Percentiles rank a stretch among this genome's conserved stretches.
These are phyloP conservation scores for Bauhinia variegata DNA, from an alignment of 306 rosid species.

Conservation along the genomic window DNA sequence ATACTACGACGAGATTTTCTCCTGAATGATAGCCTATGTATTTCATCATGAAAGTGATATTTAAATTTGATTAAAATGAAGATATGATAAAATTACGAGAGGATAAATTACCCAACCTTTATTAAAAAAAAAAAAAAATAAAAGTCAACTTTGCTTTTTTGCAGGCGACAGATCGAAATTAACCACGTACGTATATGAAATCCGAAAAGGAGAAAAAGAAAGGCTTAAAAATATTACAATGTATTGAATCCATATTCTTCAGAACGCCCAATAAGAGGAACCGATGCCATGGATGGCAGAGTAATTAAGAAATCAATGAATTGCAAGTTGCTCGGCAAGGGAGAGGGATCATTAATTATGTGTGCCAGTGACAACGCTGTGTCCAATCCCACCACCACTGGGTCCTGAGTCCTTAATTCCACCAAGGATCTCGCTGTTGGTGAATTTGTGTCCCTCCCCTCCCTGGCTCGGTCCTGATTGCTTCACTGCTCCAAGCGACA, in stretches of 20 bases:
- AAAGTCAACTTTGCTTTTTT: no score
- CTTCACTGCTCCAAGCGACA: conserved; percentile 52
- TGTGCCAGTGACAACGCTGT: neutral
- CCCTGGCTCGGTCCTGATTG: conserved; percentile 38
- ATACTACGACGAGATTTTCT: neutral
- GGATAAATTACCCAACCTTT: no score
- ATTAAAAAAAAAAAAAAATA: no score
- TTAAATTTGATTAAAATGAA: no score
- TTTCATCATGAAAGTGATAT: no score
- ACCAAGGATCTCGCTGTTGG: conserved; percentile 26
- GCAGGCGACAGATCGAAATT: neutral
- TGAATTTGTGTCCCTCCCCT: conserved; percentile 47
- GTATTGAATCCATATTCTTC: no score
- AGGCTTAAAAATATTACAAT: neutral
- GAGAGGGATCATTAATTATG: no score
- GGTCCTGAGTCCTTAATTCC: conserved; percentile 52
- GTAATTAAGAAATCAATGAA: conserved; percentile 18
- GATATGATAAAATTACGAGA: no score
- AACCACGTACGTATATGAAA: neutral
- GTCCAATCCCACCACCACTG: conserved; percentile 31
- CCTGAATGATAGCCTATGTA: no score
- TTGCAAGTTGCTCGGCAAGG: neutral
- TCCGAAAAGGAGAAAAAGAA: neutral
- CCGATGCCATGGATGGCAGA: no score
- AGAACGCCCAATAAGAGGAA: no score